Base-by-base conservation (phyloP, 495 filamentous ascomycete species). In the Penicillium crystallinum region DNA sequence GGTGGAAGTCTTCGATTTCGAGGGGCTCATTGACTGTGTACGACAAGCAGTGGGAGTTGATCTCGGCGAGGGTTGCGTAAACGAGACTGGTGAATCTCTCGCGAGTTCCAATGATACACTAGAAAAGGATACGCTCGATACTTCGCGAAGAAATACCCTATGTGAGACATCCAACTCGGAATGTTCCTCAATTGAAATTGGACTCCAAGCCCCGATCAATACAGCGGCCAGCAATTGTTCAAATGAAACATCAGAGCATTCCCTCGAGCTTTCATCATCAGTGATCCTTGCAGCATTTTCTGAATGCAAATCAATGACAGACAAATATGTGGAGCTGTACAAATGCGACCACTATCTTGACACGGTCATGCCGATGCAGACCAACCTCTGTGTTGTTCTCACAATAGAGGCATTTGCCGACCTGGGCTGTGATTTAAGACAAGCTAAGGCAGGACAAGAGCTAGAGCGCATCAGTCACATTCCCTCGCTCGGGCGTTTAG, bases 1-100 rank as follows among this genome's bases (percentile, higher is more conserved):
- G 19, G 57, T 69, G 36, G 62, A 68, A 3, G 7, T 27, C 7
- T 27, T 27, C 23, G 23, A 27, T 7, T 3, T 27, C 7, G 3
- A 3, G 7, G 23, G 23, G 3, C 3, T 27, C 7, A 3, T 27
- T 3, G 7, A 7, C 23, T 27, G 3, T 7, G 3, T 27, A 3
- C 23, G 7, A 7, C 7, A 3, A 7, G 7, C 23, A 3, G 3
- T 27, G 3, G 23, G 23, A 3, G 3, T 27, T 27, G 23, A 27
- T 3, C 3, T 3, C 7, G 23, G 23, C 7, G 7, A 27, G 3
- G 23, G 7, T 27, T n/a, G n/a, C n/a, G 23, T 27, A 3, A 3
- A 3, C 7, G 23, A 27, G 3, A 27, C 23, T 3, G 3, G 3
- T 3, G 23, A 27, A 27, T 3, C 23, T 7, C n/a, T n/a, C n/a